phyloP scores from a whole-genome alignment of 805 yeast genomes.

The Schwanniomyces yamadae region DNA sequence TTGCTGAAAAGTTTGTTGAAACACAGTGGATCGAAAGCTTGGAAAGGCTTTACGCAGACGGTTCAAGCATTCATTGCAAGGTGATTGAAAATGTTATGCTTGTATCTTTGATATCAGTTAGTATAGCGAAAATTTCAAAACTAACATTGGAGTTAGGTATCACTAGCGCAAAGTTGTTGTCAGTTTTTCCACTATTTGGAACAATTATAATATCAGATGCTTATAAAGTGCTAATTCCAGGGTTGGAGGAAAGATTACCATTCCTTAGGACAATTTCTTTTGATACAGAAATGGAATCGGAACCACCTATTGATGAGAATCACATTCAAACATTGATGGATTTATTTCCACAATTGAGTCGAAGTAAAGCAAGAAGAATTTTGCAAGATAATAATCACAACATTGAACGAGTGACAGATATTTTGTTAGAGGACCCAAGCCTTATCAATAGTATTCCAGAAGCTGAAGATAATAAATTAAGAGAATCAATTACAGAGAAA shows the following conservation, averaged over 20 bases:
- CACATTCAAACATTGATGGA: conserved; percentile 47
- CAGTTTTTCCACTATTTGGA: conserved; percentile 53
- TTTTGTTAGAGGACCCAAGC: conserved; percentile 62
- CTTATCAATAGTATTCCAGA: conserved; percentile 28
- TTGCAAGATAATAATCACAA: conserved; percentile 47
- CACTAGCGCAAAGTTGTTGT: conserved; percentile 40
- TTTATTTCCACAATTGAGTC: conserved; percentile 64
- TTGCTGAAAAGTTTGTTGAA: conserved; percentile 56
- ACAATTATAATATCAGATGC: conserved; percentile 50
- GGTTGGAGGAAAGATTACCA: conserved; percentile 49
- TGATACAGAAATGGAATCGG: conserved; percentile 1
- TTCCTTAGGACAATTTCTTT: conserved; percentile 33
- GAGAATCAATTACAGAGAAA: conserved; percentile 5
- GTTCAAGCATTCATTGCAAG: conserved; percentile 50
- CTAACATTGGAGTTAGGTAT: conserved; percentile 47
- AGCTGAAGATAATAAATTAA: conserved; percentile 6
- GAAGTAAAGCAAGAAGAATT: conserved; percentile 47
- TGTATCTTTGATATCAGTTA: conserved; percentile 50
- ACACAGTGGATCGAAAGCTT: conserved; percentile 57
- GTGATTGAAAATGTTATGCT: conserved; percentile 49
- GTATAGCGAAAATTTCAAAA: conserved; percentile 41
- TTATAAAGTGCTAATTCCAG: conserved; percentile 49
- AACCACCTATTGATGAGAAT: conserved; percentile 18
- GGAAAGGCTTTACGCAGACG: conserved; percentile 58
- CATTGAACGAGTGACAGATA: conserved; percentile 57